phyloP scores from a whole-genome alignment of 2,329 filamentous ascomycete species.

The Aureobasidium sp. region DNA sequence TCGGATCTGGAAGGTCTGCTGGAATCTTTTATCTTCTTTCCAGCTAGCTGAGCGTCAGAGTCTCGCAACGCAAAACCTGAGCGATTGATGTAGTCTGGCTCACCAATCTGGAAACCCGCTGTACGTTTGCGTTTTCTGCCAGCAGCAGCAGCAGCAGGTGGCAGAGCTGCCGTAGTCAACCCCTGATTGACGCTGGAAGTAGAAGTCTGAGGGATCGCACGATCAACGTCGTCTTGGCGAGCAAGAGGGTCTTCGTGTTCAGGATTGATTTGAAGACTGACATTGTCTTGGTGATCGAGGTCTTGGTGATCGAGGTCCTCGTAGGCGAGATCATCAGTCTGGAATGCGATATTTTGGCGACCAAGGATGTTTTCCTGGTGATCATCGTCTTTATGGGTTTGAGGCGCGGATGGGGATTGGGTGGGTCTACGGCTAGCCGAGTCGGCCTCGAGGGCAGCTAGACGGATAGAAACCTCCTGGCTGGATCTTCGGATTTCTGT shows the following conservation, averaged over 20 bases:
- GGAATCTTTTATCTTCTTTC: too few species aligned
- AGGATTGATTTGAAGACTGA: neutral
- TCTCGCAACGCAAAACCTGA: neutral
- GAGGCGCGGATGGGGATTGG: too few species aligned
- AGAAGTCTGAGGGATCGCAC: too few species aligned
- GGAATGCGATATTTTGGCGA: neutral
- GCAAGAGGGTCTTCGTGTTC: neutral
- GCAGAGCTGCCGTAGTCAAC: neutral
- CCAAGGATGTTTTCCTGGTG: neutral
- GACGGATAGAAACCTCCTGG: too few species aligned
- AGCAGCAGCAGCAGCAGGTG: neutral
- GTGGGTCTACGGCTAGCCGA: too few species aligned
- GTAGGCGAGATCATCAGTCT: neutral
- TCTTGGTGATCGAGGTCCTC: too few species aligned
- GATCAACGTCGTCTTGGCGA: neutral
- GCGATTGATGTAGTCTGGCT: neutral
- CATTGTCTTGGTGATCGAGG: neutral
- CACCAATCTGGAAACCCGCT: too few species aligned
- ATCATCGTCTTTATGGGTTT: neutral
- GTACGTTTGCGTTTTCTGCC: neutral
- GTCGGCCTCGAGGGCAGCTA: too few species aligned
- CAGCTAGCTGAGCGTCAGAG: neutral
- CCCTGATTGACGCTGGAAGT: neutral
- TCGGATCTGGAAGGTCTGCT: neutral
- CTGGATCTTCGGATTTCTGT: too few species aligned